Evolutionary conservation across 2,329 filamentous ascomycete species (phyloP), one percentile per base, ranked within the genome.

Genomic region (Scytalidium lignicola): DNA sequence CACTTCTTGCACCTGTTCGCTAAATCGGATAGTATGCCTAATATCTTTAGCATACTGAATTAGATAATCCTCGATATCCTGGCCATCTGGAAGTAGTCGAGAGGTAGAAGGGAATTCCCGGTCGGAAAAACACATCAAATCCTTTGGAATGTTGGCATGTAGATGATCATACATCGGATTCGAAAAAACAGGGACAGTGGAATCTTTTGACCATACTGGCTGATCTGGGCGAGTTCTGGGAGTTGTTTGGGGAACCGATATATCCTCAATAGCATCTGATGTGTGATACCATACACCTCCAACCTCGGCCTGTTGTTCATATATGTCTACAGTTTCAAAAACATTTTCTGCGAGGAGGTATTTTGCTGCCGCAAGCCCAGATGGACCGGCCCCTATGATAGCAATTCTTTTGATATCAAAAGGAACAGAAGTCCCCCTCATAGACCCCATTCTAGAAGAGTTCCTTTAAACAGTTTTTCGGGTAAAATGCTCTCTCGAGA

Each of bases 231-330:
- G 75, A 41, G 76, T 75, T 59, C 79, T 78, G 21, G 82, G 78
- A 58, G 79, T 77, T n/a, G 81, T 81, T 62, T 90, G 86, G 7
- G 90, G 90, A 32, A 92, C 71, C 28, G 57, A 75, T 7, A 76
- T 51, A 62, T 71, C 56, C 58, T 76, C 53, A 64, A 73, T 61
- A 41, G 68, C 48, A 66, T 75, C 51, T 65, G 67, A 22, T 73
- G 70, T 54, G 77, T 95, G 90, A 60, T 92, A 89, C 92, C 92
- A 97, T 9, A 93, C 80, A 2, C 93, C 92, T 50, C 90, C 92
- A 6, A 86, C 79, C 43, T 80, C 76, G 41, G 76, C 72, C 56
- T 90, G 83, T 67, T 96, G 89, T 67, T 97, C 93, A 61, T 87
- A 95, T 37, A 96, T 68, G 51, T 83, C 79, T 51, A 97, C 83